These are phyloP conservation scores for Cutaneotrichosporon mucoides DNA, from an alignment of 1,284 basidiomycete species.

Conservation along the genomic window DNA sequence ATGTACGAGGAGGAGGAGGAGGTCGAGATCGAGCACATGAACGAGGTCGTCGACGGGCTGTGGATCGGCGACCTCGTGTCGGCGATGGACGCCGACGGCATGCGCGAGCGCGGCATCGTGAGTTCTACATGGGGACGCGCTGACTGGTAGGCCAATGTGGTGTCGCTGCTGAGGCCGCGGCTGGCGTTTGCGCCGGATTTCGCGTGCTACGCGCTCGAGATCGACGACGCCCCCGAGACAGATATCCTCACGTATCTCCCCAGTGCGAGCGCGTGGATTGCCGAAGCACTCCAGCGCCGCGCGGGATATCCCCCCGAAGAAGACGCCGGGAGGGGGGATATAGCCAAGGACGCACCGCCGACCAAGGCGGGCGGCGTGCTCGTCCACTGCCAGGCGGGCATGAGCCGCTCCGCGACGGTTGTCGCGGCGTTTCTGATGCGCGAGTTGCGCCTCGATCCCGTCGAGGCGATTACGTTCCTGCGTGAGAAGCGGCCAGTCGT, in stretches of 20 bases:
- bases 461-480: constrained; percentile 66
- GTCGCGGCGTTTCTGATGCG: constrained; percentile 82
- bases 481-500: constrained; percentile 61
- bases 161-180: constrained; percentile 41
- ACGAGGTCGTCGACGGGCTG: constrained; percentile 43
- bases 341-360: constrained; percentile 4
- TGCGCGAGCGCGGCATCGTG: constrained; percentile 42
- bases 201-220: constrained; percentile 38
- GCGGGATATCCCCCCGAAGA: not conserved
- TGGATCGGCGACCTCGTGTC: constrained; percentile 50
- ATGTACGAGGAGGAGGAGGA: constrained; percentile 21
- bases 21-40: constrained; percentile 36
- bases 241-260: constrained; percentile 74
- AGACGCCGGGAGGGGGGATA: not conserved
- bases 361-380: constrained; percentile 68
- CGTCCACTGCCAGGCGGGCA: constrained; percentile 80
- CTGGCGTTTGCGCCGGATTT: constrained; percentile 35
- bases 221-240: constrained; percentile 48
- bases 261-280: constrained; percentile 72
- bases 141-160: constrained; percentile 36
- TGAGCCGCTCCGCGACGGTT: constrained; percentile 76
- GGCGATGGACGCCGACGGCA: constrained; percentile 41
- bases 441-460: constrained; percentile 59
- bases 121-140: constrained; percentile 14
- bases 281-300: constrained; percentile 57